Evolutionary conservation across 768 basidiomycete genomes (phyloP).

Genomic region (Trametes cinnabarina): DNA sequence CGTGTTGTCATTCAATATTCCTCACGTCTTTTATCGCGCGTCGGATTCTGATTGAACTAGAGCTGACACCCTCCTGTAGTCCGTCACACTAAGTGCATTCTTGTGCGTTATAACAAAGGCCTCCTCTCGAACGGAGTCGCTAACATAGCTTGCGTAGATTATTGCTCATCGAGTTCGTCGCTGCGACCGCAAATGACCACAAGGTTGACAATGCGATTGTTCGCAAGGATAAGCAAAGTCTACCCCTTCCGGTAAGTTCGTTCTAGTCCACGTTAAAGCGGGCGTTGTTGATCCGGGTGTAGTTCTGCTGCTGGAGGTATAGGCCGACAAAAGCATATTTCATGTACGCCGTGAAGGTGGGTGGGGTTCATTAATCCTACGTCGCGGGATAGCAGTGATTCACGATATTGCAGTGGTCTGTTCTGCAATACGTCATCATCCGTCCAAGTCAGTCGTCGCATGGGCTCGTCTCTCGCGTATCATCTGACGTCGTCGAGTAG

Average conservation of each 20-base stretch:
- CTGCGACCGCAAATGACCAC: constrained; percentile 61
- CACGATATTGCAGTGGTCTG: constrained; percentile 59
- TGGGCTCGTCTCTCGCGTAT: background rate
- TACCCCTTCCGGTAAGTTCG: constrained; percentile 64
- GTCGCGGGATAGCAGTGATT: background rate
- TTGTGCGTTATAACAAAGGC: constrained; percentile 49
- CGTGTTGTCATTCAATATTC: too few species aligned
- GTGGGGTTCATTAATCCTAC: constrained; percentile 33
- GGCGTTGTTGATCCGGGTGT: background rate
- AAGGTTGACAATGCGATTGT: constrained; percentile 65
- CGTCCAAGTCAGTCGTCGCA: constrained; percentile 44
- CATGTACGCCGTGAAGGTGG: constrained; percentile 86
- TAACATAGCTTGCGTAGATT: constrained; percentile 40
- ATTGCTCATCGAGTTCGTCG: constrained; percentile 83
- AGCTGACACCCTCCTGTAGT: constrained; percentile 39
- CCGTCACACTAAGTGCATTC: constrained; percentile 83
- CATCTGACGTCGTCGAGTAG: constrained; percentile 33
- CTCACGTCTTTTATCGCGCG: too few species aligned
- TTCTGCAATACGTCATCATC: constrained; percentile 85
- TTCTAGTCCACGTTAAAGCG: background rate
- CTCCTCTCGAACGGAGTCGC: background rate
- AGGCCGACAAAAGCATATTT: constrained; percentile 88
- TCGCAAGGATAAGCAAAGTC: constrained; percentile 71
- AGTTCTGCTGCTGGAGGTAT: constrained; percentile 84
- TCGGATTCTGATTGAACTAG: background rate